Evolutionary conservation across 768 basidiomycete species (phyloP).

Genomic region (Pholiota conissans): DNA sequence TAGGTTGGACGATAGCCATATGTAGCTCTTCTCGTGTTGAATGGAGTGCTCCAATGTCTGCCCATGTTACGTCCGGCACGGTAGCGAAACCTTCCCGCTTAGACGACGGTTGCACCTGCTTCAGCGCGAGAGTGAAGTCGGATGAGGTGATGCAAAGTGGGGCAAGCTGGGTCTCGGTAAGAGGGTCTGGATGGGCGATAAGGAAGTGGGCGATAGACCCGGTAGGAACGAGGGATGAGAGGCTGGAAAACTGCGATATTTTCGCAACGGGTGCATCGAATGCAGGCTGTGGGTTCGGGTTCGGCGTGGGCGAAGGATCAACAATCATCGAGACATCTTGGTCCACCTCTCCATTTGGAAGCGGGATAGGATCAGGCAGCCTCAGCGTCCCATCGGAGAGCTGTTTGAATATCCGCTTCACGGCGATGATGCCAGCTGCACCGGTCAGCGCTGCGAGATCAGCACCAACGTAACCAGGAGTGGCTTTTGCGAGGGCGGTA

Average conservation of each 20-base stretch:
- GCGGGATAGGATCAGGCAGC: constrained; percentile 42
- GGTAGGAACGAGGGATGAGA: constrained; percentile 33
- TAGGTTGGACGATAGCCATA: constrained; percentile 97
- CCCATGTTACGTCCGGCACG: constrained; percentile 93
- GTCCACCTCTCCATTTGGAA: constrained; percentile 16
- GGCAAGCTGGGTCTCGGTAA: constrained; percentile 75
- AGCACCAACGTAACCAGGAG: constrained; percentile 97
- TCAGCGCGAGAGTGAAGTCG: constrained; percentile 84
- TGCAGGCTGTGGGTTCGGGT: not conserved
- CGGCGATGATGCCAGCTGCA: constrained; percentile 93
- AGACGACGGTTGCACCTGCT: constrained; percentile 91
- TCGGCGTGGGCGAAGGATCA: constrained; percentile 28
- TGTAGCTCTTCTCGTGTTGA: constrained; percentile 86
- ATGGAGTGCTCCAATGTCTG: constrained; percentile 91
- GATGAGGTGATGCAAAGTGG: constrained; percentile 77
- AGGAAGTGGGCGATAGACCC: constrained; percentile 90
- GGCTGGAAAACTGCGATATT: constrained; percentile 22
- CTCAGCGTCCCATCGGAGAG: constrained; percentile 65
- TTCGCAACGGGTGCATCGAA: constrained; percentile 8
- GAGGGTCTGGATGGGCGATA: constrained; percentile 77
- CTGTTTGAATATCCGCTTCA: constrained; percentile 91
- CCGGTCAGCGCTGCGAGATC: constrained; percentile 89
- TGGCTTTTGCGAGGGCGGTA: constrained; percentile 80
- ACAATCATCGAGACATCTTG: constrained; percentile 45
- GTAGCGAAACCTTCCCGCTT: constrained; percentile 98